Evolutionary conservation across 2,329 filamentous ascomycete species (phyloP).

Genomic region (Colletotrichum graminicola): DNA sequence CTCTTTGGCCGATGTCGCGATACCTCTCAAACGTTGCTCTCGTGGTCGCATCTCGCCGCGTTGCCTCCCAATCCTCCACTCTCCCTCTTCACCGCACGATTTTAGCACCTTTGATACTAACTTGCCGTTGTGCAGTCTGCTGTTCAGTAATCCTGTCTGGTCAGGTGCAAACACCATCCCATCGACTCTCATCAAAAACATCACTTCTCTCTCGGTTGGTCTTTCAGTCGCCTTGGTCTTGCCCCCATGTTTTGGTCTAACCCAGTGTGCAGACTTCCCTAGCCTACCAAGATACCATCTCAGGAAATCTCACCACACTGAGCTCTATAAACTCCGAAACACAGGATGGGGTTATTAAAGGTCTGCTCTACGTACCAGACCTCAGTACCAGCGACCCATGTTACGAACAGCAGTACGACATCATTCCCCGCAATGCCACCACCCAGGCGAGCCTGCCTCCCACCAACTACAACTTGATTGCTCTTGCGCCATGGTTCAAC

Average conservation of each 20-base stretch:
- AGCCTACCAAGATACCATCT: conserved; percentile 65
- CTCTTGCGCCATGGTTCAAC: conserved; percentile 88
- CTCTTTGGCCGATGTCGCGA: conserved; percentile 14
- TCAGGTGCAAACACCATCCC: conserved; percentile 62
- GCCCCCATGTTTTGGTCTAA: conserved; percentile 22
- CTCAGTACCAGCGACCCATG: conserved; percentile 72
- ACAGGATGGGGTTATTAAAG: conserved; percentile 73
- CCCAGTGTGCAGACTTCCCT: conserved; percentile 51
- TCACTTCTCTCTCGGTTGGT: conserved; percentile 68
- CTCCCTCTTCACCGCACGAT: conserved; percentile 23
- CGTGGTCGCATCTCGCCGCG: conserved; percentile 20
- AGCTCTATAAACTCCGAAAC: conserved; percentile 74
- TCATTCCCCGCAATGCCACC: conserved; percentile 82
- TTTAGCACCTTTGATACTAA: conserved; percentile 16
- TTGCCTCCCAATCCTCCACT: conserved; percentile 12
- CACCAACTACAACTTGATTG: conserved; percentile 80
- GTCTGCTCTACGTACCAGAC: conserved; percentile 87
- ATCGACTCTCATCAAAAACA: conserved; percentile 67
- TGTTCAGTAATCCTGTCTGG: conserved; percentile 72
- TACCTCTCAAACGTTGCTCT: conserved; percentile 25
- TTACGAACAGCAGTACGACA: conserved; percentile 69
- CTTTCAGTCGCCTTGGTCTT: conserved; percentile 2
- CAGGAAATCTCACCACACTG: conserved; percentile 78
- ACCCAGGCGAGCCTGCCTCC: conserved; percentile 76
- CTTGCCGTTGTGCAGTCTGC: conserved; percentile 56